phyloP scores from a whole-genome alignment of 352 stramenopile genomes.

The Phytophthora kernoviae region DNA sequence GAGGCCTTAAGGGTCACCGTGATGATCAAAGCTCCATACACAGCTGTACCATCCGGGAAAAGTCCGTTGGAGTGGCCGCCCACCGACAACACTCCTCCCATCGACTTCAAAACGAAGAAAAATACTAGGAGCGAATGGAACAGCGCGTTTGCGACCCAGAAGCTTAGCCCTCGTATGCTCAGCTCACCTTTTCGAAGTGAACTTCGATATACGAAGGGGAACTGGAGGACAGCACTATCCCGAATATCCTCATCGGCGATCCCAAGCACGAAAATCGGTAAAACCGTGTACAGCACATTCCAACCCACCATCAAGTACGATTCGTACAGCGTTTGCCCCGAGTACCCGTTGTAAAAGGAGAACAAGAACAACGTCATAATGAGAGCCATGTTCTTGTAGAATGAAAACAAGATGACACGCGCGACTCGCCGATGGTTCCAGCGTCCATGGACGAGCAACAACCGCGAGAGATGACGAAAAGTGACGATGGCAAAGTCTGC shows the following conservation, averaged over 20 bases:
- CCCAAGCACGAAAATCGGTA: conserved; percentile 93
- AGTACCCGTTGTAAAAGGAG: conserved; percentile 91
- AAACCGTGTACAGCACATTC: conserved; percentile 95
- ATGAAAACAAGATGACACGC: conserved; percentile 85
- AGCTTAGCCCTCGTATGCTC: conserved; percentile 55
- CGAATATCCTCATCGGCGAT: conserved; percentile 87
- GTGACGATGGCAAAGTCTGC: conserved; percentile 88
- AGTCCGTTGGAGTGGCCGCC: conserved; percentile 61
- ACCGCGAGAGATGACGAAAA: conserved; percentile 76
- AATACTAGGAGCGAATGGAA: conserved; percentile 78
- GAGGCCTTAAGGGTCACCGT: conserved; percentile 77
- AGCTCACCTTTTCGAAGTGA: conserved; percentile 64
- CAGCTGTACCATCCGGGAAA: conserved; percentile 73
- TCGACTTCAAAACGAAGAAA: conserved; percentile 57
- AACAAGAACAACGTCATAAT: conserved; percentile 94
- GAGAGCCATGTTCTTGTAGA: conserved; percentile 94
- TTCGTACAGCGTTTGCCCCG: conserved; percentile 88
- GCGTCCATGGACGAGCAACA: conserved; percentile 82
- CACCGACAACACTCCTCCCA: conserved; percentile 44
- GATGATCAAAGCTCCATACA: conserved; percentile 83
- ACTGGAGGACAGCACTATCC: conserved; percentile 66
- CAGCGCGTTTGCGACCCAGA: conserved; percentile 80
- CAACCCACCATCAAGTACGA: conserved; percentile 92
- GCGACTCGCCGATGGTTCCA: conserved; percentile 88
- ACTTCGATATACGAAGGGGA: conserved; percentile 84